A percentile compares a stretch with the other conserved stretches of the same genome.
These are phyloP conservation scores for Aspergillus wentii DNA, from an alignment of 495 filamentous ascomycete genomes.

Conservation along the genomic window DNA sequence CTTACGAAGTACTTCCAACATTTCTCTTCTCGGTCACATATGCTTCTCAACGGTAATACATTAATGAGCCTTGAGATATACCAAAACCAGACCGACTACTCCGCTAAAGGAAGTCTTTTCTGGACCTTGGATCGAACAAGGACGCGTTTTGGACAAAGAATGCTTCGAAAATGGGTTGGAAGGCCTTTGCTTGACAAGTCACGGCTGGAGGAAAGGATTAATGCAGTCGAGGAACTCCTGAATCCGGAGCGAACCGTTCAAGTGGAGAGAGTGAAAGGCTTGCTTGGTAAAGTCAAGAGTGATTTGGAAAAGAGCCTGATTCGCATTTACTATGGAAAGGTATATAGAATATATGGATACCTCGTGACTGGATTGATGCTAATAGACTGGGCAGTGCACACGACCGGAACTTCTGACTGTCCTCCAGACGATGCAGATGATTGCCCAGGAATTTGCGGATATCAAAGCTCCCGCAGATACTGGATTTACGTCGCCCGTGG, in stretches of 20 bases:
- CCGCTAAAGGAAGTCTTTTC: conserved; percentile 82
- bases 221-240: conserved; percentile 86
- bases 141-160: conserved; percentile 82
- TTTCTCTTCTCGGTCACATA: conserved; percentile 90
- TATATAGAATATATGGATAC: too few species aligned
- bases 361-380: conserved; percentile 13
- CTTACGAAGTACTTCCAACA: conserved; percentile 97
- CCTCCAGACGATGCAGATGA: conserved; percentile 78
- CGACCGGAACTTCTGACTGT: conserved; percentile 83
- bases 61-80: conserved; percentile 93
- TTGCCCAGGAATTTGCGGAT: conserved; percentile 66
- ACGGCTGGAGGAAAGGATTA: conserved; percentile 75
- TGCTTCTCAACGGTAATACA: conserved; percentile 95
- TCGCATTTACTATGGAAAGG: conserved; percentile 92
- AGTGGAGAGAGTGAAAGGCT: conserved; percentile 65
- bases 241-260: conserved; percentile 55
- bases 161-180: conserved; percentile 94
- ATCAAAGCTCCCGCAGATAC: conserved; percentile 62
- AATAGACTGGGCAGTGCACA: conserved; percentile 54
- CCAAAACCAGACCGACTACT: conserved; percentile 86
- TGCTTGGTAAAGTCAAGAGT: conserved; percentile 66
- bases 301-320: conserved; percentile 92
- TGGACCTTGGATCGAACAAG: conserved; percentile 93
- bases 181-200: conserved; percentile 78
- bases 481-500: conserved; percentile 66